Percentiles rank a stretch among this genome's conserved stretches.
Evolutionary conservation across 768 basidiomycete genomes (phyloP).

Genomic region (Scleroderma bovista): DNA sequence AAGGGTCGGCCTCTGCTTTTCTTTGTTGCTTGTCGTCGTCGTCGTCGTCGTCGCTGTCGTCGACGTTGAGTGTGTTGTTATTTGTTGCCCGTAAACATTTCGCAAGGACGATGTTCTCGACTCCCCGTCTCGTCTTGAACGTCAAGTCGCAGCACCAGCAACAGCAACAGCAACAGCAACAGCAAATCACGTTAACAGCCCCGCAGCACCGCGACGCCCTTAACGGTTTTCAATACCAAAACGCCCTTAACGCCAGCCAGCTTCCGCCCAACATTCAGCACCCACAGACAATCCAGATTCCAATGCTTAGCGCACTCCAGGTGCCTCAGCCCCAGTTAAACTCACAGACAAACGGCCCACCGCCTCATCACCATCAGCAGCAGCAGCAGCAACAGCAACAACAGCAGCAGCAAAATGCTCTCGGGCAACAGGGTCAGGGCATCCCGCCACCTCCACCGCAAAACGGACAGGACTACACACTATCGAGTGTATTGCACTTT

Average conservation of each 20-base stretch:
- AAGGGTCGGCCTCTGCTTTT: slow-evolving; percentile 2
- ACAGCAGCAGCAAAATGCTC: slow-evolving; percentile 44
- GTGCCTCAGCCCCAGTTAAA: slow-evolving; percentile 48
- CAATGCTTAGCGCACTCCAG: slow-evolving; percentile 72
- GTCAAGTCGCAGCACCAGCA: slow-evolving; percentile 23
- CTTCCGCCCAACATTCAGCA: slow-evolving; percentile 30
- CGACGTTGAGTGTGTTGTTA: slow-evolving; percentile 14
- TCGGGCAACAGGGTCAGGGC: slow-evolving; percentile 47
- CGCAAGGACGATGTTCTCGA: slow-evolving; percentile 29
- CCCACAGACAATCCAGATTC: slow-evolving; percentile 44
- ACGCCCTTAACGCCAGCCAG: slow-evolving; percentile 18
- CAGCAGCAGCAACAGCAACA: slow-evolving; percentile 60
- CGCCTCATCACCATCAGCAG: slow-evolving; percentile 54
- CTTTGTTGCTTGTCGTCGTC: slow-evolving; percentile 6
- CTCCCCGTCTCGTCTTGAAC: slow-evolving; percentile 28
- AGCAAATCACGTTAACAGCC: slow-evolving; percentile 21
- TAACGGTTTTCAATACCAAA: slow-evolving; percentile 23
- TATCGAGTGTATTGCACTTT: slow-evolving; percentile 94
- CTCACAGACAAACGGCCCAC: slow-evolving; percentile 31
- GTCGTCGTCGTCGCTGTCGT: slow-evolving; percentile 5
- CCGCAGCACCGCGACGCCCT: slow-evolving; percentile 27
- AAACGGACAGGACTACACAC: slow-evolving; percentile 87
- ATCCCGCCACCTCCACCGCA: slow-evolving; percentile 75
- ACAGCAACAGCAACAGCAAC: slow-evolving; percentile 12
- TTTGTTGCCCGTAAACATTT: slow-evolving; percentile 27